A percentile compares a stretch with the other conserved stretches of the same genome.
phyloP scores from a whole-genome alignment of 805 yeast species.

The Komagataella pseudopastoris region DNA sequence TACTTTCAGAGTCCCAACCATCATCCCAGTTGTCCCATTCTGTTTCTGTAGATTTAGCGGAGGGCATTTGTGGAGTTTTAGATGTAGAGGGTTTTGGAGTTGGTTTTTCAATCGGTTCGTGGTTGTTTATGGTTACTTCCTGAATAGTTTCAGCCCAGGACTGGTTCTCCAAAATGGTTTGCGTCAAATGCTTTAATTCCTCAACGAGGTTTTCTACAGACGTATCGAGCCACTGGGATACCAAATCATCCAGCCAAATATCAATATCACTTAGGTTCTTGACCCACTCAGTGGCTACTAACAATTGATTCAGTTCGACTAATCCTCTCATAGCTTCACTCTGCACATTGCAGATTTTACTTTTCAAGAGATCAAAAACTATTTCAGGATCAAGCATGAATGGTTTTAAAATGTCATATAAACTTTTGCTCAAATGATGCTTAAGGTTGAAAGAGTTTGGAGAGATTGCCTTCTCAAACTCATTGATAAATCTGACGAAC shows the following conservation, averaged over 20 bases:
- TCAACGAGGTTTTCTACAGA: not conserved
- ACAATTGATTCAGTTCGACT: not conserved
- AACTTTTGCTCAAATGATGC: not conserved
- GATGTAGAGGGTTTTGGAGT: not conserved
- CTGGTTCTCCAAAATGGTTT: not conserved
- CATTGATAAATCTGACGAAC: not conserved
- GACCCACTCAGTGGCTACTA: not conserved
- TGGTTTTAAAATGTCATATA: not conserved
- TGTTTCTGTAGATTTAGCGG: not conserved
- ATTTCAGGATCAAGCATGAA: not conserved
- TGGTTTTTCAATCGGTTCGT: not conserved
- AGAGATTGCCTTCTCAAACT: not conserved
- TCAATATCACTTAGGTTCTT: not conserved
- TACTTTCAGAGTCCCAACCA: not conserved
- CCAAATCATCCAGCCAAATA: constrained; percentile 1
- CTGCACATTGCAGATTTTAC: not conserved
- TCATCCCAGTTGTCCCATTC: constrained; percentile 1
- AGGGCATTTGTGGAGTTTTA: not conserved
- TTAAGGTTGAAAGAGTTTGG: not conserved
- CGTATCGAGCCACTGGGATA: constrained; percentile 1
- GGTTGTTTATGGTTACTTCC: not conserved
- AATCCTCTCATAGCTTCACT: not conserved
- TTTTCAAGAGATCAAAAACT: not conserved
- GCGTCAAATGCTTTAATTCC: not conserved
- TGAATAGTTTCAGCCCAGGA: not conserved